Evolutionary conservation across 225 moss, liverwort and hornwort genomes (phyloP), one percentile per base, ranked within the genome.

Genomic region (Climacium dendroides): DNA sequence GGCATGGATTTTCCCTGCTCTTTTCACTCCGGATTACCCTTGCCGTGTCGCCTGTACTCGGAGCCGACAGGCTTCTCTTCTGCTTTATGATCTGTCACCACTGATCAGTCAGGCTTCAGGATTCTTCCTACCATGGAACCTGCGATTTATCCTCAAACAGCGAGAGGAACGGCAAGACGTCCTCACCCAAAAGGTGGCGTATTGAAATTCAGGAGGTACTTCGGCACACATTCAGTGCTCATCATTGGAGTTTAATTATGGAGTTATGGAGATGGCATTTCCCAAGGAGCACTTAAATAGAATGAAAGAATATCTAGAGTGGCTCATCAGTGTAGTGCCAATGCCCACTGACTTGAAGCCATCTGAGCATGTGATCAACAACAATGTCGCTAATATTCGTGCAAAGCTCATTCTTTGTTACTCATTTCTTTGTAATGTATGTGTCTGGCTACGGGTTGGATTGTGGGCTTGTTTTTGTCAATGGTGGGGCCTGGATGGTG

Each of bases 151-250:
- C 66, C 26, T 70, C 39, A 15, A 84, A 79, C 71, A 83, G 87
- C 83, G 70, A 82, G 54, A 79, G 87, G 90, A 83, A 73, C 66
- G 41, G 78, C 53, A 74, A 86, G 72, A 43, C 48, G 61, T 73
- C 74, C 83, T 66, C 78, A 63, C 70, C 47, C 41, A 67, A 75
- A 58, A 80, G 85, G 90, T 87, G 87, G 79, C 72, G 72, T 85
- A 76, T 70, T 79, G 75, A 58, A 84, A 83, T 84, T 80, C 82
- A 80, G 71, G 87, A 87, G 85, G 29, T 78, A 87, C 79, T 80
- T 64, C 37, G 82, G 92, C 92, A 93, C 90, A 81, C 84, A 89
- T 90, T 90, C 79, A 82, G 86, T 90, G 86, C 89, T 86, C 85
- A 45, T 84, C 66, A 78, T 89, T 86, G 86, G 61, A 89, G 73